phyloP scores from a whole-genome alignment of 129 eudicot species.

The Heracleum sosnowskyi region DNA sequence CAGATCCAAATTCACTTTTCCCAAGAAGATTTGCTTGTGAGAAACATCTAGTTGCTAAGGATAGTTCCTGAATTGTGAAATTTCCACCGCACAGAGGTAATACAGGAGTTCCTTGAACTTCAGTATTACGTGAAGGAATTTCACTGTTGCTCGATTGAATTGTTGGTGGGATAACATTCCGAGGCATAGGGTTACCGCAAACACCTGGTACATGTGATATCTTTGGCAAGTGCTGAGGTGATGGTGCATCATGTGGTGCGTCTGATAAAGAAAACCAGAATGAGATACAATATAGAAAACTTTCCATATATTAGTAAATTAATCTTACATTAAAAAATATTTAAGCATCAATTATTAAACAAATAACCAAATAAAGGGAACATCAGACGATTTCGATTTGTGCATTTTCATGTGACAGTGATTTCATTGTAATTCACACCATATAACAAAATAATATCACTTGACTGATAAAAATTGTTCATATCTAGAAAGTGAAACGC shows the following conservation, averaged over 20 bases:
- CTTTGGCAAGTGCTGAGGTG: constrained; percentile 66
- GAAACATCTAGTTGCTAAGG: constrained; percentile 57
- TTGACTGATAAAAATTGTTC: neutral
- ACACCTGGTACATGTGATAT: constrained; percentile 48
- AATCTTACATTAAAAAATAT: neutral
- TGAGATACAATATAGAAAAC: neutral
- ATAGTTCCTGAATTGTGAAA: constrained; percentile 67
- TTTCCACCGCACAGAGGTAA: constrained; percentile 31
- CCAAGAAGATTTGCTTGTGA: constrained; percentile 70
- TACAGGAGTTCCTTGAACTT: constrained; percentile 53
- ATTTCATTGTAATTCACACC: neutral
- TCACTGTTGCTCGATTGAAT: constrained; percentile 55
- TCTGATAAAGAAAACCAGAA: neutral
- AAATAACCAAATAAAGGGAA: neutral
- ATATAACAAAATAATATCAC: neutral
- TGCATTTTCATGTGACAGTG: neutral
- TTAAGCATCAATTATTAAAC: neutral
- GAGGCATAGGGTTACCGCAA: constrained; percentile 32
- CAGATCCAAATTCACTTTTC: constrained; percentile 91
- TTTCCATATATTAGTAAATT: neutral
- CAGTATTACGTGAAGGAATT: constrained; percentile 48
- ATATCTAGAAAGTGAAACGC: neutral
- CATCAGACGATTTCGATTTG: neutral
- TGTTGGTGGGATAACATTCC: constrained; percentile 44
- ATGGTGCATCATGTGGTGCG: constrained; percentile 4